Conservation (phyloP, 2,329 filamentous ascomycete genomes). For the Alternaria sp. region DNA sequence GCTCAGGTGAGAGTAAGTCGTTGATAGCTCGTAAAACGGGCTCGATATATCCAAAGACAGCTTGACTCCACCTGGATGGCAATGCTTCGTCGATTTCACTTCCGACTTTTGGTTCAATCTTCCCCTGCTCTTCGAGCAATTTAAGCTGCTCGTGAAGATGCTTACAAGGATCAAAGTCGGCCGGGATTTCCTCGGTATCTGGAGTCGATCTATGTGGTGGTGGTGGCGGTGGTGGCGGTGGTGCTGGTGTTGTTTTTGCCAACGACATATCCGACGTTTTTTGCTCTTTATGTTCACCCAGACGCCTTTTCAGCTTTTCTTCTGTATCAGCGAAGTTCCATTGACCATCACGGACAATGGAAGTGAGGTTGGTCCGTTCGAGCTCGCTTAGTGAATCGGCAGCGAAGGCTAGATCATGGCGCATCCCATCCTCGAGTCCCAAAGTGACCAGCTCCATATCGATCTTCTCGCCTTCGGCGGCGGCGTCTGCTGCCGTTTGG, state of each 20-base stretch:
- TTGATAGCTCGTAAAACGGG: constrained; percentile 5
- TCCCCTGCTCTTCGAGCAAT: background rate
- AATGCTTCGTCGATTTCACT: background rate
- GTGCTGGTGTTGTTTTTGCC: background rate
- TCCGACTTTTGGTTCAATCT: background rate
- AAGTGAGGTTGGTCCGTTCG: background rate
- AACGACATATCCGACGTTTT: background rate
- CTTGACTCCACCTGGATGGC: background rate
- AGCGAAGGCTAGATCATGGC: background rate
- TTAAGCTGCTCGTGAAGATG: constrained; percentile 3
- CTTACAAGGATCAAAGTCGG: constrained; percentile 3
- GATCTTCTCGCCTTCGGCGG: background rate
- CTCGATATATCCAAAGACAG: background rate
- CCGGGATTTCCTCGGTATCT: background rate
- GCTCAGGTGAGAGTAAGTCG: background rate
- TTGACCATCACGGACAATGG: background rate
- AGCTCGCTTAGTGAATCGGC: background rate
- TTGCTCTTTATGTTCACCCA: background rate
- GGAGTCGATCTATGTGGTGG: background rate
- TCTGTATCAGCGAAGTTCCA: background rate
- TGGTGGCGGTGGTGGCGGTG: background rate
- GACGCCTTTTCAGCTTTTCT: background rate
- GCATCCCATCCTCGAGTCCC: background rate
- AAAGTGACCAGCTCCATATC: background rate
- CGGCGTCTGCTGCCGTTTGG: background rate